Evolutionary conservation across 352 stramenopile species (phyloP).

Genomic region (Halophytophthora batemanensis): DNA sequence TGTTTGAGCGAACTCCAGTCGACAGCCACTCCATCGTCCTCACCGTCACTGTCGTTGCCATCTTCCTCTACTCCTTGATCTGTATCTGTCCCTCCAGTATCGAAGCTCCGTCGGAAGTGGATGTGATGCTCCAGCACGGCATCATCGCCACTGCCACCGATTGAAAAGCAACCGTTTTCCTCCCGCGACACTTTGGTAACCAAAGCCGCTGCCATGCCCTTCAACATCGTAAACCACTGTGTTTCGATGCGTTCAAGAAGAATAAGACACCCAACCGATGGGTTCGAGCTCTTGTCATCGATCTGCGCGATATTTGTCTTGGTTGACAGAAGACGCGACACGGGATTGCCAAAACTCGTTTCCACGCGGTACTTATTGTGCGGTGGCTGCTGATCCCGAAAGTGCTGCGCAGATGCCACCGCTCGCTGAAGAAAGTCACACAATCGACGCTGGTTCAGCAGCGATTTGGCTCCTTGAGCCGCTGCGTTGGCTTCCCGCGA

Average conservation of each 20-base stretch:
- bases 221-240: conserved; percentile 37
- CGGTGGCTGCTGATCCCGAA: conserved; percentile 35
- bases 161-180: conserved; percentile 25
- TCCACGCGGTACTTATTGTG: conserved; percentile 51
- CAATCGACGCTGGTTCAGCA: conserved; percentile 57
- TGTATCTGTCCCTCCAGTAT: conserved; percentile 2
- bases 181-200: conserved; percentile 17
- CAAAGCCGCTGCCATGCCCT: conserved; percentile 24
- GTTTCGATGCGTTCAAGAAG: conserved; percentile 28
- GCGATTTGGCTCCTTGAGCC: conserved; percentile 28
- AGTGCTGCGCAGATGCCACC: conserved; percentile 29
- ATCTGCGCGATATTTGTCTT: not conserved
- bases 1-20: conserved; percentile 52
- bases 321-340: conserved; percentile 36
- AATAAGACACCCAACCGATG: conserved; percentile 6
- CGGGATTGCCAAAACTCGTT: conserved; percentile 60
- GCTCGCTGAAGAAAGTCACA: conserved; percentile 53
- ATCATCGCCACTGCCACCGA: conserved; percentile 15
- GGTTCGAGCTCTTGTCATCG: not conserved
- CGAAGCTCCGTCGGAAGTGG: conserved; percentile 21
- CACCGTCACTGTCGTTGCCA: conserved; percentile 26
- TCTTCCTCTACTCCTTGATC: conserved; percentile 21
- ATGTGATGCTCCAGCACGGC: conserved; percentile 39
- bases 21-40: conserved; percentile 41
- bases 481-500: not conserved